Evolutionary conservation across 257 asterid genomes (phyloP), one percentile per base, ranked within the genome.

Genomic region (Rubia yunnanensis): DNA sequence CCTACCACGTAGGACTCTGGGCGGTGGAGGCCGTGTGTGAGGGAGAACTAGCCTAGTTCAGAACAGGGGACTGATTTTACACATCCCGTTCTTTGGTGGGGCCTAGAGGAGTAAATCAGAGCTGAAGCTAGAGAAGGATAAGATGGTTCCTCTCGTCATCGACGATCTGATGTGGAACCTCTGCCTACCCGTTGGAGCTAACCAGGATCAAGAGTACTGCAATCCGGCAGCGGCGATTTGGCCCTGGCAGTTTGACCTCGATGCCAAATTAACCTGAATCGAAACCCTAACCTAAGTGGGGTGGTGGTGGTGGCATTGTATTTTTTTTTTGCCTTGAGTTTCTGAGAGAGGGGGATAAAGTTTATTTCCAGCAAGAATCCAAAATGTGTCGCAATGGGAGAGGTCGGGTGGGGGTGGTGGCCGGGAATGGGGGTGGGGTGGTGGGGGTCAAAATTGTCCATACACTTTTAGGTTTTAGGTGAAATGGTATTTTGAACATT

Each of bases 21-120:
- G 81, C 66, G 5, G 65, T 77, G 49, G 53, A 73, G 5, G 81
- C 67, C 41, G 55, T 59, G n/a, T 5, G 22, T 3, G 60, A 17
- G 10, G 83, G 66, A 3, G 53, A 67, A 7, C 72, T 74, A 11
- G 10, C 13, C 88, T 87, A 15, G 11, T 82, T 15, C 54, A 60
- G 60, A 79, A 84, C 68, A 73, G 38, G 67, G 91, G 95, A 56
- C 11, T 87, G 77, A 72, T 87, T 5, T 22, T 87, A 53, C 86
- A 81, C 49, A 82, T 79, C 0, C 72, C 86, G 1, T 84, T 65
- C 55, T 76, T 82, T 10, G 88, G 95, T 17, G 91, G 88, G 53
- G 70, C 24, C 4, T 32, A 79, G 61, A 69, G 95, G 74, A 77
- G 82, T 13, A 20, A 39, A 2, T 87, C 90, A 5, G 95, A 87